Evolutionary conservation across 768 basidiomycete species (phyloP).

Genomic region (Lactifluus volemus): DNA sequence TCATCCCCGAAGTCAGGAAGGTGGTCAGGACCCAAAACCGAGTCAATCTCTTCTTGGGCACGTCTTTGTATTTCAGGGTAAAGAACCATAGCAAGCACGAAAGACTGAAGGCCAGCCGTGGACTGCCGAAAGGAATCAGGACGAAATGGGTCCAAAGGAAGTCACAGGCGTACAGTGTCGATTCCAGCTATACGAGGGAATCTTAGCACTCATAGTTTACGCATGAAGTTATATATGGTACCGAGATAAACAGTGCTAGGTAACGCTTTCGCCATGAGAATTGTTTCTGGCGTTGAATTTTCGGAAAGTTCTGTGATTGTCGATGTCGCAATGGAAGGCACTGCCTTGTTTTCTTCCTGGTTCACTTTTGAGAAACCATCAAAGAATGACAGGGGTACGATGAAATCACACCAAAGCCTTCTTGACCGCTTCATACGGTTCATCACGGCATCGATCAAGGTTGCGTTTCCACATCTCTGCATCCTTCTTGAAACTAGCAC

Average conservation of each 20-base stretch:
- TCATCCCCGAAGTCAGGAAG: constrained; percentile 2
- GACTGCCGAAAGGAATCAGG: constrained; percentile 4
- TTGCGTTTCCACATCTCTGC: constrained; percentile 16
- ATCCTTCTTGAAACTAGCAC: constrained; percentile 22
- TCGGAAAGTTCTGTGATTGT: constrained; percentile 1
- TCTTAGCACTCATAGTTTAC: background rate
- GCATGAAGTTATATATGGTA: background rate
- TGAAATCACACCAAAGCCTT: constrained; percentile 18
- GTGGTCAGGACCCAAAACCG: background rate
- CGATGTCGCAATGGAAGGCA: constrained; percentile 3
- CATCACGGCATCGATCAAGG: constrained; percentile 18
- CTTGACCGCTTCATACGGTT: constrained; percentile 21
- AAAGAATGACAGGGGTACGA: background rate
- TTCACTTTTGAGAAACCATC: background rate
- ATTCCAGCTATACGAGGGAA: background rate
- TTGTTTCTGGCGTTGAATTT: constrained; percentile 1
- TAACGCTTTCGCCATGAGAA: constrained; percentile 2
- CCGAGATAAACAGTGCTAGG: constrained; percentile 6
- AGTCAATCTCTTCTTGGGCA: constrained; percentile 28
- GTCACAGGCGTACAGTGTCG: constrained; percentile 1
- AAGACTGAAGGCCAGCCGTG: constrained; percentile 16
- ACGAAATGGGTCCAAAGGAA: background rate
- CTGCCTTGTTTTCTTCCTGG: constrained; percentile 1
- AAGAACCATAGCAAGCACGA: constrained; percentile 27
- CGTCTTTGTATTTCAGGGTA: constrained; percentile 25